A percentile compares a stretch with the other conserved stretches of the same genome.
Conservation (phyloP, 2,329 filamentous ascomycete species). For the Neonectria magnoliae region DNA sequence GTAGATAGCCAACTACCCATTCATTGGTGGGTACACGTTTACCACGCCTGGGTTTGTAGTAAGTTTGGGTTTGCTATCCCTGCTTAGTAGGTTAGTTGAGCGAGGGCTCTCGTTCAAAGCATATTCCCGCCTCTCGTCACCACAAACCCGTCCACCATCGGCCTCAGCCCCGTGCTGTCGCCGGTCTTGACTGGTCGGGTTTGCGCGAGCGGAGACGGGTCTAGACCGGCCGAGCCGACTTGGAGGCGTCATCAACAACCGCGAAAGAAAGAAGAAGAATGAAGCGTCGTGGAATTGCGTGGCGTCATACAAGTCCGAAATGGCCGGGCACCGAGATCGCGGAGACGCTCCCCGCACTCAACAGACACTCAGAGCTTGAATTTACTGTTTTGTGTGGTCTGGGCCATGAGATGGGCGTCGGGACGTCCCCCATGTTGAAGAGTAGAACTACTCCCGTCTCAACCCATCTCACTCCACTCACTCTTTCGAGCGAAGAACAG, state of each 20-base stretch:
- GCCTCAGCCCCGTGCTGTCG: background rate
- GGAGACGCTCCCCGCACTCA: background rate
- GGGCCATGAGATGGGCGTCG: background rate
- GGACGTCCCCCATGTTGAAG: background rate
- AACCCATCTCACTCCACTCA: constrained; percentile 11
- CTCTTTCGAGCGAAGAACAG: constrained; percentile 15
- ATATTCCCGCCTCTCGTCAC: background rate
- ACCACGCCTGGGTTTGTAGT: background rate
- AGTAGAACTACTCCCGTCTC: constrained; percentile 2
- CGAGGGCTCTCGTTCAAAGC: background rate
- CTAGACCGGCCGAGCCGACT: background rate
- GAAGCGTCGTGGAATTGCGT: background rate
- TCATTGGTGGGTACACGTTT: background rate
- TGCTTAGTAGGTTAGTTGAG: background rate
- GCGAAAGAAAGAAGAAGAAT: background rate
- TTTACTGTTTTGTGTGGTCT: background rate
- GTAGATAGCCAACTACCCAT: background rate
- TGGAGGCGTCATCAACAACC: background rate
- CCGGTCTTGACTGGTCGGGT: background rate
- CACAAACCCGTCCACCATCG: background rate
- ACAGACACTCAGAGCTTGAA: background rate
- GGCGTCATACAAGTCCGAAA: background rate
- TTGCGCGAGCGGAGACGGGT: background rate
- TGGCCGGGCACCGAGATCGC: background rate
- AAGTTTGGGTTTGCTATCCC: background rate